Conservation (phyloP, 2,329 filamentous ascomycete genomes). For the Cytospora piceicola region DNA sequence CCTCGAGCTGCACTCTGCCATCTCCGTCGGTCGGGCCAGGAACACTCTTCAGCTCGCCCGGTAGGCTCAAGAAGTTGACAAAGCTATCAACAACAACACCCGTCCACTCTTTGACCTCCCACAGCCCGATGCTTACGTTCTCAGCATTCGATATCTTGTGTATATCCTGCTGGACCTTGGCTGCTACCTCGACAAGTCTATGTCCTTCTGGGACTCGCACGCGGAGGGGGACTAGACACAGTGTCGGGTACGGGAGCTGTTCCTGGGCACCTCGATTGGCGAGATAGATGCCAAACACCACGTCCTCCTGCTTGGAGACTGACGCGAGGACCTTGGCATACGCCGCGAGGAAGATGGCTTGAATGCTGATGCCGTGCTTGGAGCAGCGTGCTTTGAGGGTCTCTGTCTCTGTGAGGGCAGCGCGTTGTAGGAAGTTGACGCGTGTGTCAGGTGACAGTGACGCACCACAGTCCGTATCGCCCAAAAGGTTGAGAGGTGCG, state of each 20-base stretch:
- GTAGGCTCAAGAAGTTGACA: slow-evolving; percentile 77
- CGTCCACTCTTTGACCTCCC: slow-evolving; percentile 77
- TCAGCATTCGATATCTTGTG: slow-evolving; percentile 59
- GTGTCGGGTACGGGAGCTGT: slow-evolving; percentile 67
- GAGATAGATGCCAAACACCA: slow-evolving; percentile 80
- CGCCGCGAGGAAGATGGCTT: slow-evolving; percentile 75
- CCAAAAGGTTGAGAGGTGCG: slow-evolving; percentile 29
- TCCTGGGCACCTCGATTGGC: slow-evolving; percentile 69
- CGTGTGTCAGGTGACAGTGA: slow-evolving; percentile 10
- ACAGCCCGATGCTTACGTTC: slow-evolving; percentile 64
- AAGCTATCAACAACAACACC: slow-evolving; percentile 71
- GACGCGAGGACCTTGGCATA: slow-evolving; percentile 57
- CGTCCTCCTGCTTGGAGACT: slow-evolving; percentile 37
- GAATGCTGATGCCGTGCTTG: slow-evolving; percentile 64
- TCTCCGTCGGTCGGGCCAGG: neutral
- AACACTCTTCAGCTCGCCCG: slow-evolving; percentile 33
- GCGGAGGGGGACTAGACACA: slow-evolving; percentile 77
- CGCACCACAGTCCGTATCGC: neutral
- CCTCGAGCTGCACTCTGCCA: slow-evolving; percentile 7
- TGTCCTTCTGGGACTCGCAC: slow-evolving; percentile 46
- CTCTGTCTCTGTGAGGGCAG: slow-evolving; percentile 47
- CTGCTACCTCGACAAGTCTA: slow-evolving; percentile 56
- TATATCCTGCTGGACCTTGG: slow-evolving; percentile 69
- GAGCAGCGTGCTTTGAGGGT: slow-evolving; percentile 45
- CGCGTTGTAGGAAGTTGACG: slow-evolving; percentile 48